A percentile compares a stretch with the other conserved stretches of the same genome.
phyloP scores from a whole-genome alignment of 2,329 filamentous ascomycete species.

The Leptographium radiaticola region DNA sequence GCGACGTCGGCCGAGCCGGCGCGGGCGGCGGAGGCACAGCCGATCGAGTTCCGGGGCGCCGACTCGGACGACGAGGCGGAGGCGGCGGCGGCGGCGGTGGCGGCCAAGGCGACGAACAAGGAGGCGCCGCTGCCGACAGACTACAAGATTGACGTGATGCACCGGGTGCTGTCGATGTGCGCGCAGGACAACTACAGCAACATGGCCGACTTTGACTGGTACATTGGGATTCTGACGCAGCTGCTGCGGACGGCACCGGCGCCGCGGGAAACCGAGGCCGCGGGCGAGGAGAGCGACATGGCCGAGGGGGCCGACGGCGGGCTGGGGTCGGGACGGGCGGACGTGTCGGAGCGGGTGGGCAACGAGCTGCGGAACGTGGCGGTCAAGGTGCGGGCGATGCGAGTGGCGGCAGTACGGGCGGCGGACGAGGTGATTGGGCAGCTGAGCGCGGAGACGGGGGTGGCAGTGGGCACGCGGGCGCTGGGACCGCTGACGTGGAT shows the following conservation, averaged over 20 bases:
- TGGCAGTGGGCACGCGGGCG: conserved; percentile 43
- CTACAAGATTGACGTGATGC: conserved; percentile 73
- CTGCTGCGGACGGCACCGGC: conserved; percentile 58
- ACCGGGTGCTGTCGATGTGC: conserved; percentile 77
- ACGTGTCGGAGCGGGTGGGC: conserved; percentile 61
- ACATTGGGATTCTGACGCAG: conserved; percentile 79
- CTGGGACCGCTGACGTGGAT: conserved; percentile 73
- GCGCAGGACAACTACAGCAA: conserved; percentile 78
- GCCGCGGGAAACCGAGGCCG: conserved; percentile 30
- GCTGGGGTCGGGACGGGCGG: conserved; percentile 12
- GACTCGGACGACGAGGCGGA: conserved; percentile 40
- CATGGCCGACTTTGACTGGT: conserved; percentile 91
- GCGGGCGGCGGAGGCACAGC: conserved; percentile 27
- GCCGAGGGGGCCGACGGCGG: conserved; percentile 21
- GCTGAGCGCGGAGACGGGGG: conserved; percentile 35
- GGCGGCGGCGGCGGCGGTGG: conserved; percentile 23
- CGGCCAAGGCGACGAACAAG: conserved; percentile 23
- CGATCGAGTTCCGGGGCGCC: conserved; percentile 24
- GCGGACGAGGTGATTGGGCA: conserved; percentile 63
- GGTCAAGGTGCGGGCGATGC: conserved; percentile 77
- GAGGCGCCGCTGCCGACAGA: conserved; percentile 64
- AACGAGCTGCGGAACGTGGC: conserved; percentile 80
- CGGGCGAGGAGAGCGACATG: conserved; percentile 25
- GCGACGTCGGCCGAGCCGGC: conserved; percentile 37
- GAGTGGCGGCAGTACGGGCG: conserved; percentile 66